Conservation (phyloP, 2,329 filamentous ascomycete genomes). For the Parasarocladium wereldwijsianum region DNA sequence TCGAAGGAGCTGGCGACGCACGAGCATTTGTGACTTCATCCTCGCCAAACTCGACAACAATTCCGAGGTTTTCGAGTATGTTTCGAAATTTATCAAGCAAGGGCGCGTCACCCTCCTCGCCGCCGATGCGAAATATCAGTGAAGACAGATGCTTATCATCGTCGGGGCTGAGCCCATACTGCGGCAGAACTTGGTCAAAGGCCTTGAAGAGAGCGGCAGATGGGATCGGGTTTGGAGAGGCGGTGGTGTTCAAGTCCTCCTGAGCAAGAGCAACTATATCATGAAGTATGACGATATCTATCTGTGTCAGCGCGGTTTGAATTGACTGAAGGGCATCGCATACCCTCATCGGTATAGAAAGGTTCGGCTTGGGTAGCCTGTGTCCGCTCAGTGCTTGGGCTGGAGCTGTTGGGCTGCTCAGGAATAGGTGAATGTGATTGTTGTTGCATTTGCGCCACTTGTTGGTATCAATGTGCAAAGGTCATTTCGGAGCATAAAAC, state of each 20-base stretch:
- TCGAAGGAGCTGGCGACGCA: slow-evolving; percentile 1
- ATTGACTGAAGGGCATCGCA: slow-evolving; percentile 1
- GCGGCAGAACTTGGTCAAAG: slow-evolving; percentile 62
- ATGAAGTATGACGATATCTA: slow-evolving; percentile 68
- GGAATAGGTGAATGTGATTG: too few species aligned
- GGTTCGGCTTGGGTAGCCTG: slow-evolving; percentile 15
- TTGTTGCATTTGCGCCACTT: too few species aligned
- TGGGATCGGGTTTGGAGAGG: slow-evolving; percentile 49
- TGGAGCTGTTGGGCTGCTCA: slow-evolving; percentile 4
- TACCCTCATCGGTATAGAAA: slow-evolving; percentile 49
- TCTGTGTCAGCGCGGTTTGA: slow-evolving; percentile 1
- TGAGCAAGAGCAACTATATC: slow-evolving; percentile 62
- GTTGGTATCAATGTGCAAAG: too few species aligned
- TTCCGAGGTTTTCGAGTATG: slow-evolving; percentile 54
- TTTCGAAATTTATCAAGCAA: slow-evolving; percentile 57
- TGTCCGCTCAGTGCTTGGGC: too few species aligned
- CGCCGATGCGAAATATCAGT: slow-evolving; percentile 67
- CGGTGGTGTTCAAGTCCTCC: slow-evolving; percentile 39
- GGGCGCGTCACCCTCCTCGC: slow-evolving; percentile 38
- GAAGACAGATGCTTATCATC: slow-evolving; percentile 63
- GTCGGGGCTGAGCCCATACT: slow-evolving; percentile 55
- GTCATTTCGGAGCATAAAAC: too few species aligned
- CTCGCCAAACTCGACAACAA: slow-evolving; percentile 49
- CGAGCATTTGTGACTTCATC: slow-evolving; percentile 7
- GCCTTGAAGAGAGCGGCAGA: slow-evolving; percentile 69